These are phyloP conservation scores for Amphicarpaea edgeworthii DNA, from an alignment of 306 rosid species.

Conservation along the genomic window DNA sequence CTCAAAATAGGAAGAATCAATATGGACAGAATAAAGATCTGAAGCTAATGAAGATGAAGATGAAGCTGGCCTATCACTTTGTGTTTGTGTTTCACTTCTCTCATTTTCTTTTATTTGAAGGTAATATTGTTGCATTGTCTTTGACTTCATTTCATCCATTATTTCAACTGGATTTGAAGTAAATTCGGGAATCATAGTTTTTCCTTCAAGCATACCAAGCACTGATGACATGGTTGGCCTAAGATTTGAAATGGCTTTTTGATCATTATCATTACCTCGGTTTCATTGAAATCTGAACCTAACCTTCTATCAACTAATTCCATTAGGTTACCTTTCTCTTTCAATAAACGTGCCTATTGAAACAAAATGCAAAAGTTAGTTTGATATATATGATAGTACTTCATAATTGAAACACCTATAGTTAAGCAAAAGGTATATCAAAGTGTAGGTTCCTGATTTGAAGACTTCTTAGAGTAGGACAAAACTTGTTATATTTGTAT, in stretches of 20 bases:
- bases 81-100: neutral
- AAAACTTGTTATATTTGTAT: neutral
- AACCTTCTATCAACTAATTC: constrained; percentile 52
- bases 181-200: neutral
- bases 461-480: neutral
- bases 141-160: constrained; percentile 35
- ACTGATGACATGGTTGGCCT: constrained; percentile 53
- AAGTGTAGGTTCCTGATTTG: neutral
- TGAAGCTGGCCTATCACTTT: neutral
- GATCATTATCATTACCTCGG: constrained; percentile 58
- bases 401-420: neutral
- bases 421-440: neutral
- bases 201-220: constrained; percentile 45
- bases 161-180: constrained; percentile 3
- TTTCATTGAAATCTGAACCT: constrained; percentile 50
- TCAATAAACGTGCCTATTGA: constrained; percentile 50
- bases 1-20: constrained; percentile 32
- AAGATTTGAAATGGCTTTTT: constrained; percentile 60
- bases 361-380: neutral
- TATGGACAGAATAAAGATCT: neutral
- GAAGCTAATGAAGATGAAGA: constrained; percentile 1
- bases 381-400: neutral
- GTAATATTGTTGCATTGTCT: constrained; percentile 27
- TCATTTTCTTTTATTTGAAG: neutral
- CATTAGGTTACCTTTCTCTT: constrained; percentile 66